Base-by-base conservation (phyloP, 2,329 filamentous ascomycete genomes). In the Apiospora pterosperma region DNA sequence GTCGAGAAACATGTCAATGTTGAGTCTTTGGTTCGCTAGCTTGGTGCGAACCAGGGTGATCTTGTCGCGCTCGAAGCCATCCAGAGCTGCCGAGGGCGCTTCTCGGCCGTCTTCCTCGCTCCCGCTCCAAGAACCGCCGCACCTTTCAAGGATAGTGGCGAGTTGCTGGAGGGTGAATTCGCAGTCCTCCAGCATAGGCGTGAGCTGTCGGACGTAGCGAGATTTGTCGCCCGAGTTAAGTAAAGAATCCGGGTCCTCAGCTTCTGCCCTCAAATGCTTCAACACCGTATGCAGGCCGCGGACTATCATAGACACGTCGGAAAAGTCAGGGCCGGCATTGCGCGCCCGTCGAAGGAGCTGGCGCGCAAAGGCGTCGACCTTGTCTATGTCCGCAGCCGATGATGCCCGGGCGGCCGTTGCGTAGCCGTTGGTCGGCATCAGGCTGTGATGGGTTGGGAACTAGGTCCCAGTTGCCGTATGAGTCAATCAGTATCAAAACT, bases 211-310 rank as follows among this genome's bases (percentile, higher is more conserved):
- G 10, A 76, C 73, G 69, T 85, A 86, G 59, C 82, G 74, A 38
- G 78, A 75, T 25, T 76, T 76, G 31, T 73, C 71, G 1, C 76
- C 67, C 36, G 73, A 73, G 75, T 84, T 84, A 19, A 90, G 78
- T 12, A 83, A 77, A 11, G 87, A 88, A 68, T 85, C 84, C 1
- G 80, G 78, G 69, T 87, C 85, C 67, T 84, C 81, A 42, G 82
- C 81, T 76, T 89, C 87, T 67, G 82, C 78, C 63, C 84, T 85
- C 31, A 90, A 77, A 69, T 88, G 84, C 63, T 85, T 83, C 7
- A 90, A 77, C 14, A 83, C 82, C 6, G 81, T 81, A 69, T 89
- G 83, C 44, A 90, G 77, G 52, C 78, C 79, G 63, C 82, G 82
- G 42, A 89, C 81, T 39, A 82, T 81, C 16, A 76, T 72, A 16